These are phyloP conservation scores for Lasiosphaeriaceae sp. DNA, from an alignment of 495 filamentous ascomycete genomes.

Conservation along the genomic window DNA sequence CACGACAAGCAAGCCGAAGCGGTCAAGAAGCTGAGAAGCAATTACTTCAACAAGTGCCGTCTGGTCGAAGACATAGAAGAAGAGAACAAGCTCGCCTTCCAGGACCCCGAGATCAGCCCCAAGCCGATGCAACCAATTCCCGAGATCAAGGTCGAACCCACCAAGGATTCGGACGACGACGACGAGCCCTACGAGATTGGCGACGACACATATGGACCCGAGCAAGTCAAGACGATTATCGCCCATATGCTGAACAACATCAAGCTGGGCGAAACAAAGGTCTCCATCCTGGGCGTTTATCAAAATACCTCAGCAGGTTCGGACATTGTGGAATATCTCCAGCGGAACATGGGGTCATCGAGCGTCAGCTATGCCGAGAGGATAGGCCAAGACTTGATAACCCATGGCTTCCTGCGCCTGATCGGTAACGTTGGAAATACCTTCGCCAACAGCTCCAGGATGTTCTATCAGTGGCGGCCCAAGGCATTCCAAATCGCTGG, in stretches of 20 bases:
- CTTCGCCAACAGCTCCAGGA: constrained; percentile 94
- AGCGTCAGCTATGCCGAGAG: constrained; percentile 86
- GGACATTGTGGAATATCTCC: constrained; percentile 92
- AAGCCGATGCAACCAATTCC: constrained; percentile 47
- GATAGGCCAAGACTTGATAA: constrained; percentile 89
- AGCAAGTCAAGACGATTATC: constrained; percentile 86
- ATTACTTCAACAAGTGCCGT: constrained; percentile 98
- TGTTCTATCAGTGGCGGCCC: constrained; percentile 95
- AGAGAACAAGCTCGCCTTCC: constrained; percentile 96
- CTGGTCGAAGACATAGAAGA: constrained; percentile 95
- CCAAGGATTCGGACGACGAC: constrained; percentile 47
- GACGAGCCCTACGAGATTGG: constrained; percentile 89
- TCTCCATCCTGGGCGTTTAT: constrained; percentile 92
- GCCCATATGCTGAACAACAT: constrained; percentile 82
- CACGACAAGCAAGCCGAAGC: constrained; percentile 88
- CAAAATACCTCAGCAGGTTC: constrained; percentile 84
- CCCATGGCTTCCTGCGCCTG: constrained; percentile 80
- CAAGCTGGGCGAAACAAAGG: constrained; percentile 83
- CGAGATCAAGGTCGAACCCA: constrained; percentile 57
- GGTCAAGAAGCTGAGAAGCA: constrained; percentile 87
- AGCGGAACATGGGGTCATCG: constrained; percentile 77
- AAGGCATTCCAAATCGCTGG: constrained; percentile 86
- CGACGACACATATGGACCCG: constrained; percentile 75
- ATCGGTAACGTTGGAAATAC: constrained; percentile 91
- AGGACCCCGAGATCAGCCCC: constrained; percentile 63